Base-by-base conservation (phyloP, 176 grass and related monocot species). In the Eremochloa ophiuroides region DNA sequence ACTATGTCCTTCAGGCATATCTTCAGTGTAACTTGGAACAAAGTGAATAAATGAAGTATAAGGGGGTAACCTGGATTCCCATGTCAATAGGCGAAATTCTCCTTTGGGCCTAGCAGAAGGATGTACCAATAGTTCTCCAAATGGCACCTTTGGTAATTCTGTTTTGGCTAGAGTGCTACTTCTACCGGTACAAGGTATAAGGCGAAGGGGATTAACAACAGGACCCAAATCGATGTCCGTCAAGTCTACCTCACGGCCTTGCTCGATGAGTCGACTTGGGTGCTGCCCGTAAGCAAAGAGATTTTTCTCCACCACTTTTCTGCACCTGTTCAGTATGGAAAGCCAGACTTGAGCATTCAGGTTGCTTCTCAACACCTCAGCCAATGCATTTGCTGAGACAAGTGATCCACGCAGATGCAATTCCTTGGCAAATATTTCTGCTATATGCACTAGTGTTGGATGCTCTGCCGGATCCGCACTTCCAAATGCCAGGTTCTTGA, bases 41-140 rank as follows among this genome's bases (percentile, higher is more conserved):
- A 79, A 66, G 27, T 66, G 28, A 50, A 66, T 14, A 37, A 66
- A 66, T 8, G 42, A 66, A 67, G 62, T 79, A 38, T 79, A 37
- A 37, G 62, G 77, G 3, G 77, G 62, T 79, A 79, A 48, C 43
- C 77, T 65, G 23, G 77, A 79, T 7, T 79, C 13, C 77, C 77
- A 79, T 51, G 62, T 3, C 29, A 79, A n/a, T 1, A 79, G 4
- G 17, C 8, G 25, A 12, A 79, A 79, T 26, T 67, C 20, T 16
- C 62, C 77, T 15, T 51, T 79, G 14, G 62, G 62, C 11, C 43
- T 23, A 50, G 26, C 30, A 18, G 18, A n/a, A 38, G 77, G 77
- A 51, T 79, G 31, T 8, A 16, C 1, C 2, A 79, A 10, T 17
- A 79, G 30, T 25, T 79, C 77, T 37, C 2, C 42, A 35, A 74